Percentiles rank a stretch among this genome's conserved stretches.
Evolutionary conservation across 2,329 filamentous ascomycete genomes (phyloP).

Genomic region (Lasiodiplodia gonubiensis): DNA sequence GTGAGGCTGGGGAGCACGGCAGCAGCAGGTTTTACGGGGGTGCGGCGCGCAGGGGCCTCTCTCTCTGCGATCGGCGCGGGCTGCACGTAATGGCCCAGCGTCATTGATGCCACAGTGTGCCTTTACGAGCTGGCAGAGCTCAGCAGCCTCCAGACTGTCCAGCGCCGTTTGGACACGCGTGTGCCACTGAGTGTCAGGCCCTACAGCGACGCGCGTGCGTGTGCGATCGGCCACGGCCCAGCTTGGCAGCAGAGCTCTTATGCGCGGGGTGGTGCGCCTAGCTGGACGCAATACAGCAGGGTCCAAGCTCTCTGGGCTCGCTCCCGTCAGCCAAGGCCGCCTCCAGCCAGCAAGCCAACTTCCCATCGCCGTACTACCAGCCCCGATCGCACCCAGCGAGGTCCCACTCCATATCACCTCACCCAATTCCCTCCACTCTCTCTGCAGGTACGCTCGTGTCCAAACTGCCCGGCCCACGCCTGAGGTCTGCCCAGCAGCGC

Average conservation of each 20-base stretch:
- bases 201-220: neutral
- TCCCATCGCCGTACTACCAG: conserved; percentile 11
- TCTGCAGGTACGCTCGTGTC: conserved; percentile 7
- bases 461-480: neutral
- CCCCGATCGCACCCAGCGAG: conserved; percentile 10
- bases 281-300: conserved; percentile 1
- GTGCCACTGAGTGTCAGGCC: neutral
- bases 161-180: conserved; percentile 19
- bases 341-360: conserved; percentile 22
- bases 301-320: conserved; percentile 16
- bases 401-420: conserved; percentile 1
- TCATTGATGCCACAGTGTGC: conserved; percentile 26
- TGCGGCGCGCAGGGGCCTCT: conserved; percentile 19
- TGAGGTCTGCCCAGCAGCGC: neutral
- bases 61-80: conserved; percentile 15
- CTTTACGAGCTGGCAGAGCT: conserved; percentile 3
- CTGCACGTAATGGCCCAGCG: conserved; percentile 19
- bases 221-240: neutral
- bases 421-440: conserved; percentile 1
- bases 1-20: conserved; percentile 16
- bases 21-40: conserved; percentile 17
- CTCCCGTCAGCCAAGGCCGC: conserved; percentile 23
- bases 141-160: neutral
- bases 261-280: conserved; percentile 24
- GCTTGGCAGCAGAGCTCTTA: neutral